Conservation (phyloP, 768 basidiomycete species). For the Suillus fuscotomentosus region DNA sequence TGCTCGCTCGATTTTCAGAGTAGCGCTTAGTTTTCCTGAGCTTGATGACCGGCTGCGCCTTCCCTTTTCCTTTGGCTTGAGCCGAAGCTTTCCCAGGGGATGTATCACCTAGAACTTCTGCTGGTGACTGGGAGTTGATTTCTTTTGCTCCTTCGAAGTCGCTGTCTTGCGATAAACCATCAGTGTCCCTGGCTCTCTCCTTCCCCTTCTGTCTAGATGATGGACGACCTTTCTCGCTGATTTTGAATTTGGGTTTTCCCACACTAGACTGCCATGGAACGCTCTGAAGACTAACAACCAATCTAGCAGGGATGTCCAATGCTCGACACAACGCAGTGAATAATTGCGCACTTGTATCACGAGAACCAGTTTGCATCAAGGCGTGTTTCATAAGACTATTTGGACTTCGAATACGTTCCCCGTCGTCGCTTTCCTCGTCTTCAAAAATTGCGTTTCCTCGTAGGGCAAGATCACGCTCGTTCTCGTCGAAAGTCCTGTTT, state of each 20-base stretch:
- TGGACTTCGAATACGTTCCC: slow-evolving; percentile 68
- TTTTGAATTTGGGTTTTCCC: slow-evolving; percentile 51
- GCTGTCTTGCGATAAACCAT: slow-evolving; percentile 30
- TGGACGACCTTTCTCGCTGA: slow-evolving; percentile 35
- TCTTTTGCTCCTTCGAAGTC: slow-evolving; percentile 37
- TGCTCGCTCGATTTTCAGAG: slow-evolving; percentile 41
- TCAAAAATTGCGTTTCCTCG: slow-evolving; percentile 32
- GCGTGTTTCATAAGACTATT: slow-evolving; percentile 96
- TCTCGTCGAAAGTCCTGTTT: slow-evolving; percentile 75
- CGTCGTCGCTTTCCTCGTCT: slow-evolving; percentile 40
- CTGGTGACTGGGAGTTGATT: background rate
- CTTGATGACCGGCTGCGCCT: slow-evolving; percentile 51
- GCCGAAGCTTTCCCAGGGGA: slow-evolving; percentile 16
- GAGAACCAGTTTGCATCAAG: slow-evolving; percentile 72
- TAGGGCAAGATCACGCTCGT: slow-evolving; percentile 42
- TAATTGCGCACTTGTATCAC: slow-evolving; percentile 86
- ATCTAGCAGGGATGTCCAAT: slow-evolving; percentile 79
- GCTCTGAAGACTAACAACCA: slow-evolving; percentile 89
- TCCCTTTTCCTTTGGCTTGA: slow-evolving; percentile 58
- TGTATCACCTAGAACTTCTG: background rate
- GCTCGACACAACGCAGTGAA: slow-evolving; percentile 90
- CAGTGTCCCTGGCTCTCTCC: slow-evolving; percentile 13
- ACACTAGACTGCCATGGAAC: slow-evolving; percentile 83
- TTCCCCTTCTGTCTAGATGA: background rate
- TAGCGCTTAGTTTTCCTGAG: slow-evolving; percentile 56